Conservation (phyloP, 2,329 filamentous ascomycete genomes). For the Teratosphaeria pseudoeucalypti region DNA sequence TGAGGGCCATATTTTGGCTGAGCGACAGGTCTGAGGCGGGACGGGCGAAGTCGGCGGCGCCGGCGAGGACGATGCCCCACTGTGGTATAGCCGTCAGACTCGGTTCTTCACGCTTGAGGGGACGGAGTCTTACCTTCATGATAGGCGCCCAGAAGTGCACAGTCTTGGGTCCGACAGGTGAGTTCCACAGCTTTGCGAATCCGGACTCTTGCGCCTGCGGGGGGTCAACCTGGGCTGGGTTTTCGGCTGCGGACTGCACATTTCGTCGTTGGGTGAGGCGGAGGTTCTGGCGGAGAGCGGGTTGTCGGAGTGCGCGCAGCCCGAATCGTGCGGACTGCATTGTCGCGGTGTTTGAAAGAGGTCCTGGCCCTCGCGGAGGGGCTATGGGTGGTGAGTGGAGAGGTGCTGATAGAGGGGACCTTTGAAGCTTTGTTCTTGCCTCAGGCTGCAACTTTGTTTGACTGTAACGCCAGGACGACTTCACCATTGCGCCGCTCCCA, state of each 20-base stretch:
- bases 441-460: background rate
- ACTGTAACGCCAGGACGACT: background rate
- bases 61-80: slow-evolving; percentile 89
- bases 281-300: slow-evolving; percentile 39
- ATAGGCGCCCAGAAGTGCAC: slow-evolving; percentile 99
- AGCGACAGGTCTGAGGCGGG: slow-evolving; percentile 87
- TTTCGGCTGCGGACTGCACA: slow-evolving; percentile 52
- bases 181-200: slow-evolving; percentile 59
- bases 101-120: background rate
- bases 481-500: background rate
- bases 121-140: slow-evolving; percentile 56
- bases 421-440: background rate
- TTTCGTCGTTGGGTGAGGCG: slow-evolving; percentile 49
- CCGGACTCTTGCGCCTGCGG: slow-evolving; percentile 22
- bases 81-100: slow-evolving; percentile 25
- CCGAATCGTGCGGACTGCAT: slow-evolving; percentile 41
- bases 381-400: background rate
- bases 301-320: slow-evolving; percentile 45
- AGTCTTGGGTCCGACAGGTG: slow-evolving; percentile 51
- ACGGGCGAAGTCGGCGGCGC: slow-evolving; percentile 81
- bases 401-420: background rate
- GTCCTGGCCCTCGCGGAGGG: background rate
- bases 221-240: slow-evolving; percentile 17
- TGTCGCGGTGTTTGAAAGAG: background rate
- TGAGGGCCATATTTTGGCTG: slow-evolving; percentile 83